phyloP scores from a whole-genome alignment of 345 rosid species.

The Populus simonii region DNA sequence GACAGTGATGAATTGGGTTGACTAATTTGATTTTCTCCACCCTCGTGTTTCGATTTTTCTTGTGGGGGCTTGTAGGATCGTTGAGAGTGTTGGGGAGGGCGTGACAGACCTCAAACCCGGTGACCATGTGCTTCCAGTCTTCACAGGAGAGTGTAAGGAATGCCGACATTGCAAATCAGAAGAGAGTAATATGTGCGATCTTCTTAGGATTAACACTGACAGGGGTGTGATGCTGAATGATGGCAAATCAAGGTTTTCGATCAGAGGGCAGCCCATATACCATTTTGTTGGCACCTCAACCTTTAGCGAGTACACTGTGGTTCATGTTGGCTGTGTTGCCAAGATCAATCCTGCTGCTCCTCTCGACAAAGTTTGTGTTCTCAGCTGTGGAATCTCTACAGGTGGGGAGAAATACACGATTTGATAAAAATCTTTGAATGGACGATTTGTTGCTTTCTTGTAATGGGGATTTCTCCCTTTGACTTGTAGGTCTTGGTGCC shows the following conservation, averaged over 20 bases:
- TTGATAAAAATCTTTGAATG: neutral
- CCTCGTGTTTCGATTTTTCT: no score
- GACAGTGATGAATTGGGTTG: neutral
- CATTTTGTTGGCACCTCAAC: constrained; percentile 46
- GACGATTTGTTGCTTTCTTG: neutral
- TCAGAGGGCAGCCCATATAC: constrained; percentile 39
- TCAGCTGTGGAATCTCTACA: constrained; percentile 41
- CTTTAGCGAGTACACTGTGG: constrained; percentile 38
- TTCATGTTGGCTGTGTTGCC: constrained; percentile 36
- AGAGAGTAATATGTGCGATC: constrained; percentile 38
- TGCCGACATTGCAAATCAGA: constrained; percentile 34
- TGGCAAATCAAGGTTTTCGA: constrained; percentile 38
- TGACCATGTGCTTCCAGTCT: constrained; percentile 43
- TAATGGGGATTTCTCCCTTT: neutral
- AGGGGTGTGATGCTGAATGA: constrained; percentile 36
- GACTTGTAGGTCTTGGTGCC: constrained; percentile 36
- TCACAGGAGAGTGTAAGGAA: constrained; percentile 41
- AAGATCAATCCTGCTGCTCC: constrained; percentile 39
- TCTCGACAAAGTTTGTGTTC: constrained; percentile 40
- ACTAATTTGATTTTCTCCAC: neutral
- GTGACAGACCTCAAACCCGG: constrained; percentile 38
- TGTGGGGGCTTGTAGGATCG: constrained; percentile 5
- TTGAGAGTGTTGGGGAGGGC: constrained; percentile 45
- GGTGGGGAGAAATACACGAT: constrained; percentile 1
- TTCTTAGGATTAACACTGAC: constrained; percentile 39